These are phyloP conservation scores for Zygosaccharomyces lentus DNA, from an alignment of 805 yeast genomes.

Conservation along the genomic window DNA sequence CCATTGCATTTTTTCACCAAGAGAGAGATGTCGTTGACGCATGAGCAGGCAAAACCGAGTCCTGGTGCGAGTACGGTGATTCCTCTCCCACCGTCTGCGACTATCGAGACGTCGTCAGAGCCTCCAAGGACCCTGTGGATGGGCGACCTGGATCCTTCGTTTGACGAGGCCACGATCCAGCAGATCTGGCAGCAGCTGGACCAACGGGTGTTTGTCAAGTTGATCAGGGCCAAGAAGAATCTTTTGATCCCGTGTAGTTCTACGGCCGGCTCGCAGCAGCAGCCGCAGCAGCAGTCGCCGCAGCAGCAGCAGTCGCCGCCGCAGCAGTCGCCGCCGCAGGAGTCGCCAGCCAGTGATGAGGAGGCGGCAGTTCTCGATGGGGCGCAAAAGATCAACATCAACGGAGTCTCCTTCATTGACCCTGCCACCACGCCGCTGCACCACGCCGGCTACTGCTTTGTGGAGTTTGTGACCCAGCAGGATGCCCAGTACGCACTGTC, in stretches of 20 bases:
- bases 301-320: not conserved
- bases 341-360: not conserved
- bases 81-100: slow-evolving; percentile 52
- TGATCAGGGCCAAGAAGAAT: slow-evolving; percentile 50
- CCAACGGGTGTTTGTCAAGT: slow-evolving; percentile 58
- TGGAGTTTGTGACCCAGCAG: slow-evolving; percentile 64
- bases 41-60: not conserved
- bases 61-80: slow-evolving; percentile 20
- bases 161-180: slow-evolving; percentile 58
- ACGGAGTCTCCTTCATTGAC: slow-evolving; percentile 33
- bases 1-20: not conserved
- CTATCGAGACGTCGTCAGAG: slow-evolving; percentile 43
- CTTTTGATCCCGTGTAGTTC: slow-evolving; percentile 33
- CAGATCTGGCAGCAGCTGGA: slow-evolving; percentile 57
- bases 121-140: slow-evolving; percentile 78
- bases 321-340: not conserved
- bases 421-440: slow-evolving; percentile 34
- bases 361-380: slow-evolving; percentile 14
- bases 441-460: slow-evolving; percentile 70
- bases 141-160: slow-evolving; percentile 83
- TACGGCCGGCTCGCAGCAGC: slow-evolving; percentile 13
- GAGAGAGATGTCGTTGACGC: not conserved
- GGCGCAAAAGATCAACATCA: slow-evolving; percentile 23
- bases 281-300: not conserved
- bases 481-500: slow-evolving; percentile 67